A percentile compares a stretch with the other conserved stretches of the same genome.
These are phyloP conservation scores for Aspergillus egyptiacus DNA, from an alignment of 495 filamentous ascomycete genomes.

Conservation along the genomic window DNA sequence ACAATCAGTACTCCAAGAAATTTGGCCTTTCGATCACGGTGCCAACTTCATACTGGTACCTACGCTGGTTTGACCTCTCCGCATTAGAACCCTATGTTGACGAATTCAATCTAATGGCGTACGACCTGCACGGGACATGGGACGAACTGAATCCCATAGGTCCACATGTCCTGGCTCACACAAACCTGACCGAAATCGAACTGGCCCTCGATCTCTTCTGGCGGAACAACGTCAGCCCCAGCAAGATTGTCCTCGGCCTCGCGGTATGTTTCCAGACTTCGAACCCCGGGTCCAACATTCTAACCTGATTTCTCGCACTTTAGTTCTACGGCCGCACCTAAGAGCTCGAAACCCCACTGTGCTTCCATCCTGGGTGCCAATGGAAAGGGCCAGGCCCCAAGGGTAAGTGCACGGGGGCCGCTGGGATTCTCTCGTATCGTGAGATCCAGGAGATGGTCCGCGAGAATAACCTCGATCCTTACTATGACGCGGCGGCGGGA, in stretches of 20 bases:
- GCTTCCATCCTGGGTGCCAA: constrained; percentile 25
- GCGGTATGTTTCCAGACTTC: constrained; percentile 14
- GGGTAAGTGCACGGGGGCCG: constrained; percentile 24
- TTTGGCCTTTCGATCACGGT: constrained; percentile 35
- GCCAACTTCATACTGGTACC: constrained; percentile 37
- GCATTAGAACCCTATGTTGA: constrained; percentile 32
- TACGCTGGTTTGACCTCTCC: constrained; percentile 26
- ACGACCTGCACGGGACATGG: constrained; percentile 37
- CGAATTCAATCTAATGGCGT: constrained; percentile 48
- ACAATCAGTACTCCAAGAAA: background rate
- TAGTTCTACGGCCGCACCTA: constrained; percentile 47
- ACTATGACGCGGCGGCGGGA: constrained; percentile 17
- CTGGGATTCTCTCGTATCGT: constrained; percentile 23
- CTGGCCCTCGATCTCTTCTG: constrained; percentile 32
- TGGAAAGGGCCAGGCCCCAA: constrained; percentile 21
- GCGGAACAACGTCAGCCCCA: constrained; percentile 28
- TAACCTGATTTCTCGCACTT: background rate
- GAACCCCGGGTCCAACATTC: background rate
- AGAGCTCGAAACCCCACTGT: constrained; percentile 21
- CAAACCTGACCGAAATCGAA: constrained; percentile 38
- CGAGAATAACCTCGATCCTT: background rate
- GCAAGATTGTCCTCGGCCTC: constrained; percentile 40
- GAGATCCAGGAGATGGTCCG: background rate
- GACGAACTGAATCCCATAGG: constrained; percentile 16
- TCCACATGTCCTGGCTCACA: constrained; percentile 23